phyloP scores from a whole-genome alignment of 1,139 yeast genomes.

The Protomyces gravidus region DNA sequence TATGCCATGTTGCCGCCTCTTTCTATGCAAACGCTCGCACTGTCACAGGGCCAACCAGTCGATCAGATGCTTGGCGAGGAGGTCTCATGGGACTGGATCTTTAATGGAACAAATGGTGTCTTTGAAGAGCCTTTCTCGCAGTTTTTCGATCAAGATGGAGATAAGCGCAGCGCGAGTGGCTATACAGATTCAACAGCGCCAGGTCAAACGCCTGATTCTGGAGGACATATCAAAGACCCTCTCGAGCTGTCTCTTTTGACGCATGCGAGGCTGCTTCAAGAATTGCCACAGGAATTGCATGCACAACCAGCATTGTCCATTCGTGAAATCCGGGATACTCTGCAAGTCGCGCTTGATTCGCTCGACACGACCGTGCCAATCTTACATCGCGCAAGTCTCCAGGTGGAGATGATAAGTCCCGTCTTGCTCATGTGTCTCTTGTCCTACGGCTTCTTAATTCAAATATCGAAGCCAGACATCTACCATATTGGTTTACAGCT shows the following conservation, averaged over 20 bases:
- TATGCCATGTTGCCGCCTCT: background rate
- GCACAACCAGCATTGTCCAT: background rate
- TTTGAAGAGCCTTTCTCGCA: conserved; percentile 5
- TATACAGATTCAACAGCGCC: conserved; percentile 3
- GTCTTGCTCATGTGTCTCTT: background rate
- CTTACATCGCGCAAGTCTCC: background rate
- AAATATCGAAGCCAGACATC: background rate
- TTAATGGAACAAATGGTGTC: background rate
- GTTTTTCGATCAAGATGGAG: background rate
- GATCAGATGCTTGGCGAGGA: background rate
- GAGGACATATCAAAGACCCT: background rate
- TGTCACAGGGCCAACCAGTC: background rate
- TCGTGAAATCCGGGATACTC: background rate
- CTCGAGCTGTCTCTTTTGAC: background rate
- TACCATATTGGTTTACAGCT: background rate
- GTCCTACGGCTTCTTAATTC: background rate
- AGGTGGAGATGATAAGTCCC: background rate
- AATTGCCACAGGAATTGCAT: conserved; percentile 2
- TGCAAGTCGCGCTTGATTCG: conserved; percentile 1
- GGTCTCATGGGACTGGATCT: background rate
- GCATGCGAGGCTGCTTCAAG: background rate
- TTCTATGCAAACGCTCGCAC: background rate
- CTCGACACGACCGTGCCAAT: background rate
- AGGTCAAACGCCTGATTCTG: background rate
- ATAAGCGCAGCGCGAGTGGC: background rate